These are phyloP conservation scores for Aspergillus aculeatinus DNA, from an alignment of 2,329 filamentous ascomycete species.

Conservation along the genomic window DNA sequence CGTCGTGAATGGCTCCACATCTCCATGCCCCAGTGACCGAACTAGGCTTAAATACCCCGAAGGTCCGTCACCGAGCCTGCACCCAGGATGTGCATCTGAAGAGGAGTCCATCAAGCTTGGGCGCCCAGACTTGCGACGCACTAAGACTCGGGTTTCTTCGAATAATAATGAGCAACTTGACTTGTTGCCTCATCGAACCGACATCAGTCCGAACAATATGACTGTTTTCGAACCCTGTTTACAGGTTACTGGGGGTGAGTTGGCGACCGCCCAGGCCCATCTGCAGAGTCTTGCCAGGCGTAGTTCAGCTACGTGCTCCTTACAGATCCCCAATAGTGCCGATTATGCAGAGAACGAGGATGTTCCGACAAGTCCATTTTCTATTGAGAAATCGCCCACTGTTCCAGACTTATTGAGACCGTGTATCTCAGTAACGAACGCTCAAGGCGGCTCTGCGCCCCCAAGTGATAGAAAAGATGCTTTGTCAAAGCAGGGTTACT, in stretches of 20 bases:
- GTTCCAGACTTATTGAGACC: constrained; percentile 13
- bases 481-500: constrained; percentile 12
- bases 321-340: constrained; percentile 22
- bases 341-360: constrained; percentile 24
- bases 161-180: not conserved
- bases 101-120: not conserved
- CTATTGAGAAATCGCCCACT: constrained; percentile 35
- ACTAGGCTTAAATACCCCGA: constrained; percentile 20
- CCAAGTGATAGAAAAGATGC: constrained; percentile 21
- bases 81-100: not conserved
- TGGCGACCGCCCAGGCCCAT: not conserved
- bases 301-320: constrained; percentile 1
- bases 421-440: constrained; percentile 18
- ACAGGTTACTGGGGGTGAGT: not conserved
- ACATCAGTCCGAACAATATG: not conserved
- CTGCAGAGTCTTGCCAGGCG: not conserved
- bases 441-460: constrained; percentile 17
- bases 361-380: constrained; percentile 33
- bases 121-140: not conserved
- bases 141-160: not conserved
- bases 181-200: too few relatives aligned
- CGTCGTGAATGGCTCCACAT: constrained; percentile 41
- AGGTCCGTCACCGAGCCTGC: not conserved
- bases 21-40: constrained; percentile 39
- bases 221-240: not conserved